phyloP scores from a whole-genome alignment of 192 early-diverging fungal species.

The Backusella liffmaniae region DNA sequence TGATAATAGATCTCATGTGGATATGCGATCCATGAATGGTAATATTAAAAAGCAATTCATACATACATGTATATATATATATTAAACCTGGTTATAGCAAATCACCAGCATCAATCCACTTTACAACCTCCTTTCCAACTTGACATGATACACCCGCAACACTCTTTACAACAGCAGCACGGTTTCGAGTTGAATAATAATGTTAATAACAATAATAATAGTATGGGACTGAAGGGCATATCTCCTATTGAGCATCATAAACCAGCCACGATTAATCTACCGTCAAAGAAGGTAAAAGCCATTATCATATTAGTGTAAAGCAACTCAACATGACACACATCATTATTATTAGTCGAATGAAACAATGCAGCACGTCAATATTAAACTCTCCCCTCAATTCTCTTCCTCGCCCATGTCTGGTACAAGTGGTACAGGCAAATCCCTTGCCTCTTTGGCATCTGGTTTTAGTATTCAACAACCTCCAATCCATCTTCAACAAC shows the following conservation, averaged over 20 bases:
- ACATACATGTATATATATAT: too few species aligned
- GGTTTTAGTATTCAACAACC: conserved; percentile 14
- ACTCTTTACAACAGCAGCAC: background rate
- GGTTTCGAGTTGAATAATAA: conserved; percentile 6
- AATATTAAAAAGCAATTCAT: background rate
- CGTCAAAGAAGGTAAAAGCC: conserved; percentile 16
- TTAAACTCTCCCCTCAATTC: conserved; percentile 16
- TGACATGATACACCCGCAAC: background rate
- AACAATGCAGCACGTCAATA: background rate
- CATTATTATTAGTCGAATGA: background rate
- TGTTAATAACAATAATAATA: background rate
- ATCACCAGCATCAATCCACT: background rate
- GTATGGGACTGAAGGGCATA: conserved; percentile 14
- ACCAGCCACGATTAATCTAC: background rate
- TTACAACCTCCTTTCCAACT: background rate
- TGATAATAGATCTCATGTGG: background rate
- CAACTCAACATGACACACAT: background rate
- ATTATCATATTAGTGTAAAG: too few species aligned
- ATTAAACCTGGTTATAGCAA: too few species aligned
- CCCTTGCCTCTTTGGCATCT: conserved; percentile 7
- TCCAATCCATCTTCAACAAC: background rate
- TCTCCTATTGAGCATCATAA: conserved; percentile 14
- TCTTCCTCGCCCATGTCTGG: conserved; percentile 26
- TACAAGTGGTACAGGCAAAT: conserved; percentile 15
- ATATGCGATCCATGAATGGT: background rate